phyloP scores from a whole-genome alignment of 2,329 filamentous ascomycete genomes.

The Colletotrichum acutatum region DNA sequence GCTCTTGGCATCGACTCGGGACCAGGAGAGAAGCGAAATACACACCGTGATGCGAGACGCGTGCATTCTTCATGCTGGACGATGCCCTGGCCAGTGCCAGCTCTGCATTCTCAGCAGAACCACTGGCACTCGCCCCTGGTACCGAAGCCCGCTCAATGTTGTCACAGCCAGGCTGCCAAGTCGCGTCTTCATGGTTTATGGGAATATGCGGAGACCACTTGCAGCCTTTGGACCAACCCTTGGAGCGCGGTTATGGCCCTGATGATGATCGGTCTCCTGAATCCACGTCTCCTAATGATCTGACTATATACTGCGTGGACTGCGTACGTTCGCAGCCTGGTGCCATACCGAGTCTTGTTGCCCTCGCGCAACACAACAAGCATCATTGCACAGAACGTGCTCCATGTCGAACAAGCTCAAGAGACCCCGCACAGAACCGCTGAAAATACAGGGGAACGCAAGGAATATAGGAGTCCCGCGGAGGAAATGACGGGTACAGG shows the following conservation, averaged over 20 bases:
- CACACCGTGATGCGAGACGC: neutral
- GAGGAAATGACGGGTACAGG: neutral
- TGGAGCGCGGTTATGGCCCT: neutral
- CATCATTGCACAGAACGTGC: neutral
- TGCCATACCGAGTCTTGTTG: neutral
- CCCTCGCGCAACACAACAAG: neutral
- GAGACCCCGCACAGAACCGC: neutral
- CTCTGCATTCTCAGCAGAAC: conserved; percentile 2
- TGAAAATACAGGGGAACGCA: neutral
- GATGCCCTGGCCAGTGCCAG: neutral
- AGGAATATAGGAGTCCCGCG: neutral
- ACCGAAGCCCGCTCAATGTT: conserved; percentile 5
- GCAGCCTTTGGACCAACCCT: conserved; percentile 1
- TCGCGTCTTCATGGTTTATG: neutral
- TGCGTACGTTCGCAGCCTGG: neutral
- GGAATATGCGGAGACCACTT: neutral
- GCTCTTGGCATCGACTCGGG: neutral
- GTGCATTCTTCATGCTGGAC: conserved; percentile 10
- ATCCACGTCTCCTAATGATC: neutral
- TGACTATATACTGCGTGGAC: neutral
- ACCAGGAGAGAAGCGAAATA: neutral
- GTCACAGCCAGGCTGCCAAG: conserved; percentile 14
- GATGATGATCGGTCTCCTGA: neutral
- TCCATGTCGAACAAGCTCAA: conserved; percentile 13
- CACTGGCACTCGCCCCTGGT: neutral